These are phyloP conservation scores for Cutaneotrichosporon dermatis DNA, from an alignment of 1,284 basidiomycete genomes.

Conservation along the genomic window DNA sequence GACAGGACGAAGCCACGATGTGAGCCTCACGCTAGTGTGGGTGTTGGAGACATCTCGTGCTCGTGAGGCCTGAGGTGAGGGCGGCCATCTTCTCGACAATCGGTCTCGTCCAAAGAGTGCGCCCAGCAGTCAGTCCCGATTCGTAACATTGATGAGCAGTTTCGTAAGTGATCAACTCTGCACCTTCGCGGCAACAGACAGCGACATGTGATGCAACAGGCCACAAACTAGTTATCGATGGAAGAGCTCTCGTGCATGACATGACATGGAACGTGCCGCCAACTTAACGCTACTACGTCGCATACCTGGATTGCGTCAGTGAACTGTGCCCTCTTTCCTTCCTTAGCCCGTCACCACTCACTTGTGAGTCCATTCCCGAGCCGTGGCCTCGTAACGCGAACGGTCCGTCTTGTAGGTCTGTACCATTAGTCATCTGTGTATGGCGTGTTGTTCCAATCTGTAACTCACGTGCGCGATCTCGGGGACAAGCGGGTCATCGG, in stretches of 20 bases:
- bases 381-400: slow-evolving; percentile 86
- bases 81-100: too few species aligned
- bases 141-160: too few species aligned
- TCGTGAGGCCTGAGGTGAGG: too few species aligned
- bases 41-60: too few species aligned
- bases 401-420: slow-evolving; percentile 95
- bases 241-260: background rate
- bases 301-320: slow-evolving; percentile 25
- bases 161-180: too few species aligned
- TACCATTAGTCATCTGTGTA: background rate
- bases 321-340: background rate
- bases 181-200: background rate
- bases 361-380: slow-evolving; percentile 97
- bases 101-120: too few species aligned
- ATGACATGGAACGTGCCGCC: slow-evolving; percentile 10
- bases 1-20: too few species aligned
- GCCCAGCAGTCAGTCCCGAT: too few species aligned
- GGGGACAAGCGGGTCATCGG: slow-evolving; percentile 72
- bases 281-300: slow-evolving; percentile 21
- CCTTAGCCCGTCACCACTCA: slow-evolving; percentile 42
- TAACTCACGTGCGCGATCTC: slow-evolving; percentile 55
- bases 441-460: too few species aligned
- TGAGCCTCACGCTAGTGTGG: too few species aligned
- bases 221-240: slow-evolving; percentile 9
- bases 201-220: slow-evolving; percentile 6